Conservation (phyloP, 2,329 filamentous ascomycete species). For the Paecilomyces formosus region DNA sequence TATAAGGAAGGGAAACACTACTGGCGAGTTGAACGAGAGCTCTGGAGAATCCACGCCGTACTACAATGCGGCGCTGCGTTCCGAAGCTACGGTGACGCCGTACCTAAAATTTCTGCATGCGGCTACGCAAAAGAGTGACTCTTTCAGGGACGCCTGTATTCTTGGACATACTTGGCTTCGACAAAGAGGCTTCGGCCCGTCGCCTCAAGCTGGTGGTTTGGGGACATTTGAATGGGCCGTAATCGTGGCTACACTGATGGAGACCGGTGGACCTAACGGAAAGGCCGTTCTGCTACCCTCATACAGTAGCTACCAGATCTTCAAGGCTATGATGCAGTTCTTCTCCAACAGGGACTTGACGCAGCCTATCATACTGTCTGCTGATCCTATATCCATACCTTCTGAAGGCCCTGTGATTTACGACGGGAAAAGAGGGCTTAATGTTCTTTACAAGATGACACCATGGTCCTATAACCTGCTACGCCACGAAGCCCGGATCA, state of each 20-base stretch:
- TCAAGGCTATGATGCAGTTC: conserved; percentile 90
- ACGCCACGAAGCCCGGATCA: conserved; percentile 65
- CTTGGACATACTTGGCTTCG: conserved; percentile 83
- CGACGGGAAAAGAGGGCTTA: conserved; percentile 66
- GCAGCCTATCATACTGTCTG: conserved; percentile 49
- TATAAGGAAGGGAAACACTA: conserved; percentile 50
- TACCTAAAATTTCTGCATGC: conserved; percentile 71
- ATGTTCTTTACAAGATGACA: conserved; percentile 86
- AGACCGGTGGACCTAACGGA: conserved; percentile 66
- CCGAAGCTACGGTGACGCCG: conserved; percentile 63
- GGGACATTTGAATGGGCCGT: conserved; percentile 86
- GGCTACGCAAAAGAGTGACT: conserved; percentile 60
- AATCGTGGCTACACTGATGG: conserved; percentile 71
- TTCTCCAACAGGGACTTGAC: conserved; percentile 68
- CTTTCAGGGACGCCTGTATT: conserved; percentile 76
- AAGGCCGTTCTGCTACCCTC: conserved; percentile 66
- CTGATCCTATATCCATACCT: conserved; percentile 24
- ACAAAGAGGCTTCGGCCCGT: conserved; percentile 71
- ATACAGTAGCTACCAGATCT: conserved; percentile 85
- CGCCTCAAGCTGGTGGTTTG: conserved; percentile 71
- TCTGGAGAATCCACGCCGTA: conserved; percentile 61
- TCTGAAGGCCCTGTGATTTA: conserved; percentile 63
- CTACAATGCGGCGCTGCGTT: conserved; percentile 80
- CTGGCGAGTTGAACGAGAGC: conserved; percentile 23
- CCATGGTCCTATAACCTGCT: conserved; percentile 72